Base-by-base conservation (phyloP, 306 rosid genomes). In the Cotoneaster glaucophyllus region DNA sequence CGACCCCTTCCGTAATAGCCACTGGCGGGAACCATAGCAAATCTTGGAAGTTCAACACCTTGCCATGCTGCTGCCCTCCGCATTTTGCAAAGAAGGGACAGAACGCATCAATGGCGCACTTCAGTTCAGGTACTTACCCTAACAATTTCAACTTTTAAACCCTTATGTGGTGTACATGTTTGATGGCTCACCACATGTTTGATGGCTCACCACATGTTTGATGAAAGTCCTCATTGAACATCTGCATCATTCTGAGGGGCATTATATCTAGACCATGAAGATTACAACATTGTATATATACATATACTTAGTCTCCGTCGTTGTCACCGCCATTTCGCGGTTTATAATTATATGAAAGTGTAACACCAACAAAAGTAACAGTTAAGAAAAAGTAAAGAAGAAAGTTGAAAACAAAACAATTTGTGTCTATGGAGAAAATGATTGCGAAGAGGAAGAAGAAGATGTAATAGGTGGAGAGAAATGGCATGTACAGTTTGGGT, bases 401-500 rank as follows among this genome's bases (percentile, higher is more conserved):
- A 43, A 14, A 39, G 2, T 50, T 14, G 64, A 69, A 43, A 57
- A 63, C 6, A 29, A 54, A 28, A 50, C 41, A 26, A 8, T 10
- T 32, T 37, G 61, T 75, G 64, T 78, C 64, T 68, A 64, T n/a
- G 76, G 17, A 37, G 71, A 73, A 26, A 43, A 79, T 37, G 88
- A 74, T 69, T 84, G 90, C 70, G 76, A 74, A 50, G 90, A 87
- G 78, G 83, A 80, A 57, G 87, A 65, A 22, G 87, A 85, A 61
- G 90, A 77, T 68, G 96, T 82, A 45, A 78, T 69, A 14, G 82
- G 65, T 50, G 84, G 77, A 64, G 86, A 84, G 69, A 66, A 66
- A 79, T 58, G 77, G 71, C 96, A 89, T 56, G 83, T 74, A 78
- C 96, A 90, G 14, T 61, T 64, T 66, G 87, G 90, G 41, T 84